These are phyloP conservation scores for Colletotrichum sansevieriae DNA, from an alignment of 2,329 filamentous ascomycete genomes.

Conservation along the genomic window DNA sequence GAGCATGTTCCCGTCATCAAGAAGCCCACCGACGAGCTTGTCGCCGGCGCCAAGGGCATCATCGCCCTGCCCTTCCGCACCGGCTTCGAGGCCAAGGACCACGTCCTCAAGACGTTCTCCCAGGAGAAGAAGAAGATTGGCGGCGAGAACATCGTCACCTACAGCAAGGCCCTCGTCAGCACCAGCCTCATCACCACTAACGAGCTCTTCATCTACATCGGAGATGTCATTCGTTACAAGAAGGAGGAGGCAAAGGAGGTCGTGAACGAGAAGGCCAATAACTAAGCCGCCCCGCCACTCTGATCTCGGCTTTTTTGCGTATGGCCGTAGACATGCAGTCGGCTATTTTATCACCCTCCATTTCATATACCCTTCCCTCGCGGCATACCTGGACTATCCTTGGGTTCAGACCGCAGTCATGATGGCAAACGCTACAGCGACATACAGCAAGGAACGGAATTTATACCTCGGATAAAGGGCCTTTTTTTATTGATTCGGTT, in stretches of 20 bases:
- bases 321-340: slow-evolving; percentile 10
- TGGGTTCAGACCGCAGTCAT: slow-evolving; percentile 28
- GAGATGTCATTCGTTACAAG: slow-evolving; percentile 69
- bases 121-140: slow-evolving; percentile 73
- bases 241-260: slow-evolving; percentile 72
- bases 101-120: slow-evolving; percentile 69
- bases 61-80: slow-evolving; percentile 74
- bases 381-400: slow-evolving; percentile 15
- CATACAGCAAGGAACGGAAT: slow-evolving; percentile 40
- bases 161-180: slow-evolving; percentile 77
- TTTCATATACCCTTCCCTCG: slow-evolving; percentile 37
- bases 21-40: slow-evolving; percentile 80
- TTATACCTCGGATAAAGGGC: slow-evolving; percentile 39
- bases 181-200: slow-evolving; percentile 76
- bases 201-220: slow-evolving; percentile 73
- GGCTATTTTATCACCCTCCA: not conserved
- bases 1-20: slow-evolving; percentile 79
- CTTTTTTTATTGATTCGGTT: slow-evolving; percentile 10
- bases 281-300: slow-evolving; percentile 47
- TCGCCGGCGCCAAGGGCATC: slow-evolving; percentile 71
- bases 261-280: slow-evolving; percentile 64
- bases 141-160: slow-evolving; percentile 73
- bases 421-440: slow-evolving; percentile 38
- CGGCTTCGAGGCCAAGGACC: slow-evolving; percentile 71
- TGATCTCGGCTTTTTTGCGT: not conserved